These are phyloP conservation scores for Pilatotrama ljubarskyi DNA, from an alignment of 768 basidiomycete genomes.

Conservation along the genomic window DNA sequence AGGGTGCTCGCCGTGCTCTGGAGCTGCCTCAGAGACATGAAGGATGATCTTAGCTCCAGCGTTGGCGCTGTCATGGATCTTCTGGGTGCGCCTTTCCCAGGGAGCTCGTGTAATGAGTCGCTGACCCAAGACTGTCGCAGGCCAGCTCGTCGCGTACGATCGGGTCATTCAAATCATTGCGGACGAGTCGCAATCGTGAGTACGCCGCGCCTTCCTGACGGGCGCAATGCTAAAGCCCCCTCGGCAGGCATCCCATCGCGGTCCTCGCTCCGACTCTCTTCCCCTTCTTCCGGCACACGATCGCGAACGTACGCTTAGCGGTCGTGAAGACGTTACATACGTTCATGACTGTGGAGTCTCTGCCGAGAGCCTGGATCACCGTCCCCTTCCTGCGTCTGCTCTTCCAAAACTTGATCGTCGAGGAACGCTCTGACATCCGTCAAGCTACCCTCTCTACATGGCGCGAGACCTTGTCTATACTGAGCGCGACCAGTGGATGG, in stretches of 20 bases:
- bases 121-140: slow-evolving; percentile 38
- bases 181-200: slow-evolving; percentile 69
- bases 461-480: slow-evolving; percentile 63
- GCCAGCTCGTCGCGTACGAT: slow-evolving; percentile 78
- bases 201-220: slow-evolving; percentile 21
- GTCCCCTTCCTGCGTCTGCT: slow-evolving; percentile 77
- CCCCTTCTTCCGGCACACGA: slow-evolving; percentile 97
- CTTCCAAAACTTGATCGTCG: slow-evolving; percentile 91
- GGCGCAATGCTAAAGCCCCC: too few relatives aligned
- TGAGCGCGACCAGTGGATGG: slow-evolving; percentile 46
- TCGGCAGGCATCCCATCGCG: slow-evolving; percentile 70
- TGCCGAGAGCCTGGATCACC: slow-evolving; percentile 81
- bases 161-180: slow-evolving; percentile 78
- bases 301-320: slow-evolving; percentile 87
- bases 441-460: slow-evolving; percentile 71
- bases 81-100: slow-evolving; percentile 55
- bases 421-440: slow-evolving; percentile 86
- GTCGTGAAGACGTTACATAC: slow-evolving; percentile 87
- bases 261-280: slow-evolving; percentile 84
- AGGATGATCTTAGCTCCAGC: slow-evolving; percentile 95
- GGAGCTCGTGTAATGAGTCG: background rate
- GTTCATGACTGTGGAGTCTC: slow-evolving; percentile 76
- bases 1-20: slow-evolving; percentile 83
- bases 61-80: slow-evolving; percentile 98
- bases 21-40: slow-evolving; percentile 89